These are phyloP conservation scores for Mycena rosella DNA, from an alignment of 768 basidiomycete genomes.

Conservation along the genomic window DNA sequence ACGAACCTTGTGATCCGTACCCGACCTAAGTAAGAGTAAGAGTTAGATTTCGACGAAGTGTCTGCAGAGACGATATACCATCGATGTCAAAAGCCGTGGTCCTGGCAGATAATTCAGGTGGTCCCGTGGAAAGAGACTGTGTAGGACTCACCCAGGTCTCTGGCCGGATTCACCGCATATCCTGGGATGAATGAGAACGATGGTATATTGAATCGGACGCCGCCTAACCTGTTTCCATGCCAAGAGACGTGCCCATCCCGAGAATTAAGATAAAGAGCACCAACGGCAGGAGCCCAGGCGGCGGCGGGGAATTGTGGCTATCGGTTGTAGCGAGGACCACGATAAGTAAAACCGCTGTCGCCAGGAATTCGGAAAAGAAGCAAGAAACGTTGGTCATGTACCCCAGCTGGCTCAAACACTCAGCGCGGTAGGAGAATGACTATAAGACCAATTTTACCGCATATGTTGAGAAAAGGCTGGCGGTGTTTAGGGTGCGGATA, in stretches of 20 bases:
- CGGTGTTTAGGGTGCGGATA: conserved; percentile 5
- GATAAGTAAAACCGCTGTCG: conserved; percentile 59
- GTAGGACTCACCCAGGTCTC: conserved; percentile 53
- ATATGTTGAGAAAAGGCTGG: conserved; percentile 1
- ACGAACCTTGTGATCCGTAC: conserved; percentile 59
- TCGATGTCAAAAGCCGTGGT: conserved; percentile 76
- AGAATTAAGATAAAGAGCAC: conserved; percentile 60
- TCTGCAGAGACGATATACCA: no score
- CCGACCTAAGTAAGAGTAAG: no score
- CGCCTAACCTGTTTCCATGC: conserved; percentile 57
- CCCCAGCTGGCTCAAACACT: conserved; percentile 13
- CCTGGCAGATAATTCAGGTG: conserved; percentile 47
- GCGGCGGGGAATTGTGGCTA: conserved; percentile 54
- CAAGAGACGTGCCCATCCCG: conserved; percentile 60
- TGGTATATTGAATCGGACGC: not conserved
- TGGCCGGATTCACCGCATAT: conserved; percentile 68
- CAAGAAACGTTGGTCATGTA: conserved; percentile 32
- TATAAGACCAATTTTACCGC: not conserved
- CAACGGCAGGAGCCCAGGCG: conserved; percentile 59
- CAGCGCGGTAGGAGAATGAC: not conserved
- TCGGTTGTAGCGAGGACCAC: conserved; percentile 59
- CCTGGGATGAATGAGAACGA: conserved; percentile 38
- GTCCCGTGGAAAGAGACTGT: no score
- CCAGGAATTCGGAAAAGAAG: conserved; percentile 57
- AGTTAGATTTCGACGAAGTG: no score